A percentile compares a stretch with the other conserved stretches of the same genome.
phyloP scores from a whole-genome alignment of 768 basidiomycete species.

The Mycena haematopus region DNA sequence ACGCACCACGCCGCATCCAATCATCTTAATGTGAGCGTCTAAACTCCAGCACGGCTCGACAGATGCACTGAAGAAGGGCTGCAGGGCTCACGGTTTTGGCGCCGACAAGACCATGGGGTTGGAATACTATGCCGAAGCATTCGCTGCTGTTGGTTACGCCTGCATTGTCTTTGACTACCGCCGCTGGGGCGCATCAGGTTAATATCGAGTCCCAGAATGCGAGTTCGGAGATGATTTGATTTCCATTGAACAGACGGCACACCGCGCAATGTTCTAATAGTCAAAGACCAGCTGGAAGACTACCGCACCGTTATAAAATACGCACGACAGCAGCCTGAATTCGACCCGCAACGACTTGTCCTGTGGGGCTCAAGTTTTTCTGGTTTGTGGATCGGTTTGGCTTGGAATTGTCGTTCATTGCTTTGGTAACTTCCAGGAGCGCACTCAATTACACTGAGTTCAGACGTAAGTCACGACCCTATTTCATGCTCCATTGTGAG shows the following conservation, averaged over 20 bases:
- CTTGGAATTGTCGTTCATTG: background rate
- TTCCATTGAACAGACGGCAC: conserved; percentile 36
- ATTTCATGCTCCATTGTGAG: background rate
- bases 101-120: conserved; percentile 42
- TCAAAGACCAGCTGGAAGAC: conserved; percentile 45
- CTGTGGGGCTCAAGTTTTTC: conserved; percentile 40
- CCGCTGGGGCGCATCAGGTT: conserved; percentile 45
- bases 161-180: conserved; percentile 47
- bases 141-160: conserved; percentile 39
- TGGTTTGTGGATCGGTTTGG: conserved; percentile 1
- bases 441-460: conserved; percentile 39
- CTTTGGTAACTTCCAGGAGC: conserved; percentile 32
- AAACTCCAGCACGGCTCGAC: no score
- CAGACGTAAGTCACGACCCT: conserved; percentile 32
- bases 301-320: conserved; percentile 44
- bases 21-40: conserved; percentile 40
- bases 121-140: conserved; percentile 38
- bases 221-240: background rate
- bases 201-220: background rate
- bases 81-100: conserved; percentile 43
- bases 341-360: conserved; percentile 39
- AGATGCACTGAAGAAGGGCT: background rate
- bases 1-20: conserved; percentile 26
- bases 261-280: conserved; percentile 36
- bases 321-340: conserved; percentile 36